Base-by-base conservation (phyloP, 2,329 filamentous ascomycete species). In the Verticillium klebahnii region DNA sequence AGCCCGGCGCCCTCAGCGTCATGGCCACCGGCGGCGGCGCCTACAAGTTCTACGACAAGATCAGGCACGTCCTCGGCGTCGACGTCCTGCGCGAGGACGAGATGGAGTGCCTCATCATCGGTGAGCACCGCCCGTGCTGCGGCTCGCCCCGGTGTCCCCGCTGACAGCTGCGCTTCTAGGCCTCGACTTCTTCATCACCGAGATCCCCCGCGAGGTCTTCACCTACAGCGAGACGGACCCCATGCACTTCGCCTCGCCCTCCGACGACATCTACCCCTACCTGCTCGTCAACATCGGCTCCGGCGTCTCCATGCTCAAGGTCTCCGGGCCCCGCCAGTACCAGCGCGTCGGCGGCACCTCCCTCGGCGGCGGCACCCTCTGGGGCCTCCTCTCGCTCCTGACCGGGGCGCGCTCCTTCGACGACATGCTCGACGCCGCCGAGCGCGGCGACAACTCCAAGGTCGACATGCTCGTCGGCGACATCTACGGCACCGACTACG, bases 401-500 rank as follows among this genome's bases (percentile, higher is more conserved):
- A 99, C 95, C 0, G 93, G 93, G n/a, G 92, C 94, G 25, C 86
- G 90, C 61, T 93, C 89, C n/a, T 99, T 99, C 72, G 95, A 98
- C 74, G 93, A 97, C 69, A 99, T 99, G 95, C 83, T 99, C 39
- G 89, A 89, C 60, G 89, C 96, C 80, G 93, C 95, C 1, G 95
- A 95, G 66, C 83, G 87, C 37, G 95, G 95, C 31, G 95, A 99
- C 77, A 99, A 99, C 71, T 84, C 89, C 40, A 89, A 90, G 32
- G 95, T 99, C 11, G 95, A 99, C 73, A 93, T 99, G 89, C 82
- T 99, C 19, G 95, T 99, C 0, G 95, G 95, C 23, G 95, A 99
- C 74, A 99, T 99, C 59, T 99, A 99, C 75, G 95, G 95, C 62
- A 91, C 91, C 65, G 94, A 96, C 68, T 99, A 99, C 72, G 89